A percentile compares a stretch with the other conserved stretches of the same genome.
These are phyloP conservation scores for Suillus variegatus DNA, from an alignment of 768 basidiomycete species.

Conservation along the genomic window DNA sequence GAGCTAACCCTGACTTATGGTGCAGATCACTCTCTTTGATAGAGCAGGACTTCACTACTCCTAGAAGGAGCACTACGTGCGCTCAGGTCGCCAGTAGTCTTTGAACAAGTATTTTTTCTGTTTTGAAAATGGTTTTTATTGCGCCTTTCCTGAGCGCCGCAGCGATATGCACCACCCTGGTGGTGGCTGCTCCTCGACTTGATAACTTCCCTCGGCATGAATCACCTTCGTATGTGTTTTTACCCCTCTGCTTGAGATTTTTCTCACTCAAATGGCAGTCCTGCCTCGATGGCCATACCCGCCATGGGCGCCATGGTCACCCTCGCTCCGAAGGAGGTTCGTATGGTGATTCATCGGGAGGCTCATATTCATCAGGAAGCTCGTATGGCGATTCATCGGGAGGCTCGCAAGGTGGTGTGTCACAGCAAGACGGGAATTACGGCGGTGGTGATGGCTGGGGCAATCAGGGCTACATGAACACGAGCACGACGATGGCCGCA, in stretches of 20 bases:
- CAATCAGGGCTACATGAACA: background rate
- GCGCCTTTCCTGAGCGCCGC: constrained; percentile 55
- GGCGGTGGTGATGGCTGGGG: background rate
- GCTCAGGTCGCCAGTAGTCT: constrained; percentile 44
- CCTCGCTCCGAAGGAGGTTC: constrained; percentile 3
- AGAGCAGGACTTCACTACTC: constrained; percentile 55
- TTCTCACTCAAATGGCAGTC: background rate
- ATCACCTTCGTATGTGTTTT: constrained; percentile 3
- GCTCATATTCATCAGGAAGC: constrained; percentile 4
- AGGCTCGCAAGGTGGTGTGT: constrained; percentile 1
- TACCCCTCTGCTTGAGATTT: background rate
- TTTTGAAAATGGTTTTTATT: constrained; percentile 60
- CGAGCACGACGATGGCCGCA: background rate
- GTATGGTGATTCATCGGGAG: constrained; percentile 5
- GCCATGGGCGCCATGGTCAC: background rate
- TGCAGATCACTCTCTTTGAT: constrained; percentile 75
- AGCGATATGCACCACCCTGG: constrained; percentile 53
- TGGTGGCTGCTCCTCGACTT: constrained; percentile 47
- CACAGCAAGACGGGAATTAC: background rate
- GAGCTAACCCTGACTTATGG: constrained; percentile 11
- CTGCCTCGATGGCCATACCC: background rate
- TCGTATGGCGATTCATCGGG: constrained; percentile 5
- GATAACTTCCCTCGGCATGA: constrained; percentile 24
- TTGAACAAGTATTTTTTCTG: constrained; percentile 46
- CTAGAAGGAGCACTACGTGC: constrained; percentile 61